Conservation (phyloP, 257 asterid genomes). For the Echium plantagineum region DNA sequence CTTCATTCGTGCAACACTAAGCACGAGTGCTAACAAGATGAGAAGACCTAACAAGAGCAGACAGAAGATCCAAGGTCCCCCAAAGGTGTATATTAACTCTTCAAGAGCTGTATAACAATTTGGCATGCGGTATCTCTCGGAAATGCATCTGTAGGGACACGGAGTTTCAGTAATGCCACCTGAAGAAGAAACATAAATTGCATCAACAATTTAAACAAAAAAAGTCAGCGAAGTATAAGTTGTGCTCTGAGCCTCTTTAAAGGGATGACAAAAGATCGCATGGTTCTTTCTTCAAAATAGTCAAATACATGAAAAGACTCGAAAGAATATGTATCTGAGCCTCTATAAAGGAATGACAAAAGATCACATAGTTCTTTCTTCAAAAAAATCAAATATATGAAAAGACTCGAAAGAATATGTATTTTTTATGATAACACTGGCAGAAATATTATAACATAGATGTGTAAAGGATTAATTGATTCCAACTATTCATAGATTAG, state of each 20-base stretch:
- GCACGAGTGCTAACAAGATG: conserved; percentile 74
- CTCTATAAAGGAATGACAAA: no score
- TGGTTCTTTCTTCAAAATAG: neutral
- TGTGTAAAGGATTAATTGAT: neutral
- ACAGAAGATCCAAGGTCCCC: conserved; percentile 98
- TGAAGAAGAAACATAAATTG: conserved; percentile 21
- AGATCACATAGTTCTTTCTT: neutral
- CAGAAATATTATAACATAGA: no score
- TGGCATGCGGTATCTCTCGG: conserved; percentile 95
- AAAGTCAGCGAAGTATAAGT: neutral
- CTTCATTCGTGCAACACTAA: conserved; percentile 98
- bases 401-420: neutral
- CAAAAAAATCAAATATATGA: neutral
- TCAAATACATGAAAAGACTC: neutral
- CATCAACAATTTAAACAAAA: neutral
- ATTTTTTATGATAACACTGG: no score
- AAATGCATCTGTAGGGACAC: conserved; percentile 86
- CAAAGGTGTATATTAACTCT: conserved; percentile 91
- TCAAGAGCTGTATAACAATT: conserved; percentile 94
- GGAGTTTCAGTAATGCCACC: conserved; percentile 92
- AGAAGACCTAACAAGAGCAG: conserved; percentile 84
- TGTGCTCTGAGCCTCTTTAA: neutral
- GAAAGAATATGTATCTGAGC: no score
- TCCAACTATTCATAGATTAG: neutral
- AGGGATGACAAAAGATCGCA: neutral